Base-by-base conservation (phyloP, 2,329 filamentous ascomycete species). In the Ophiostoma perfectum region DNA sequence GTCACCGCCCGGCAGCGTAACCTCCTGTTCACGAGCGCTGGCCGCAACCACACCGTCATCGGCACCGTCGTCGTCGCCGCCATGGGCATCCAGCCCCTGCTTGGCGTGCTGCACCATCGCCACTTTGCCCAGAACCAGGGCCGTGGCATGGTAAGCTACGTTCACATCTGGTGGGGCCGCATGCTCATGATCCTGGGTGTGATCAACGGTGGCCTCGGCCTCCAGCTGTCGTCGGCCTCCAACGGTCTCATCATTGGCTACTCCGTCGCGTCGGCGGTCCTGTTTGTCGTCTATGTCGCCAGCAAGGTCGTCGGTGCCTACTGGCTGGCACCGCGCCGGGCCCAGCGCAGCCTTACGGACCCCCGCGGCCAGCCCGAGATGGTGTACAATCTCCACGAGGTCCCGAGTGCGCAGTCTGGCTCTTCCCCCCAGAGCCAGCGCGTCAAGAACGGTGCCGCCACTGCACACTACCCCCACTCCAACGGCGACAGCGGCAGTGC, bases 131-230 rank as follows among this genome's bases (percentile, higher is more conserved):
- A 80, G 74, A 75, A 82, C 67, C 76, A 80, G 66, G 62, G 73
- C 39, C 84, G 87, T 47, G 82, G 82, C 6, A 16, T 78, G 55
- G 74, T 88, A 70, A 86, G 84, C 71, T 77, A 88, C 71, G 74
- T 79, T 1, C 88, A 90, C 74, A 83, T 88, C 72, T 89, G 86
- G 85, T 87, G 82, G 73, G 88, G 88, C 12, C 82, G 87, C 18
- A 73, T 78, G 1, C 75, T 89, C 60, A 84, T 90, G 71, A 68
- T 84, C 18, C 74, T 89, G 2, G 87, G 85, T 39, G 79, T 89
- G 62, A 75, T 89, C 72, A 90, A 90, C 73, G 88, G 87, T 68
- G 88, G 87, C 0, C 76, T 90, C 4, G 88, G 88, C 3, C 77
- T 90, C 41, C 70, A 82, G 71, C 78, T 88, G 16, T 79, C 83